Percentiles rank a stretch among this genome's conserved stretches.
Evolutionary conservation across 371 early-diverging fungal genomes (phyloP).

Genomic region (Circinella umbellata): DNA sequence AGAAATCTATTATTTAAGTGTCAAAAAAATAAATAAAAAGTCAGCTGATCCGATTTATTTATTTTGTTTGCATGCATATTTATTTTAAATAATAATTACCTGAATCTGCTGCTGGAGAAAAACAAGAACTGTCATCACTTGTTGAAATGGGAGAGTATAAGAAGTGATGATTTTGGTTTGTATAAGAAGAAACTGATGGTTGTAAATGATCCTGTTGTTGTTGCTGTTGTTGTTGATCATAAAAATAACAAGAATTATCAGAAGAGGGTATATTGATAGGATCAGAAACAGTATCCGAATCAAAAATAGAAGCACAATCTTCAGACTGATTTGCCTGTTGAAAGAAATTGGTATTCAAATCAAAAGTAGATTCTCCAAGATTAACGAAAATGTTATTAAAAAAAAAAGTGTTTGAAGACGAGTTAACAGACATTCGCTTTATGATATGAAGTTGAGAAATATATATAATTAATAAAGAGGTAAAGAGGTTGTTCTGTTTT

Average conservation of each 20-base stretch:
- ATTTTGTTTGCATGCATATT: neutral
- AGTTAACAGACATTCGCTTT: conserved; percentile 14
- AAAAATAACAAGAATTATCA: neutral
- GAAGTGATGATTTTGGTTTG: neutral
- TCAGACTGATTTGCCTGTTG: neutral
- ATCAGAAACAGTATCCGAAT: neutral
- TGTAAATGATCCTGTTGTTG: no score
- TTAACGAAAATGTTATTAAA: conserved; percentile 10
- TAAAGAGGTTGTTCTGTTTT: neutral
- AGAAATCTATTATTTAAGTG: neutral
- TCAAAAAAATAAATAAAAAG: neutral
- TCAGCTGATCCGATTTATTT: neutral
- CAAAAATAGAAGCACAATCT: conserved; percentile 2
- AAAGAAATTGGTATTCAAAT: conserved; percentile 8
- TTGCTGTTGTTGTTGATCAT: neutral
- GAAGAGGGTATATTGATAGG: conserved; percentile 11
- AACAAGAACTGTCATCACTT: conserved; percentile 17
- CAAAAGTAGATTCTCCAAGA: conserved; percentile 9
- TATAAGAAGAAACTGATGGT: neutral
- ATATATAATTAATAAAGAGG: neutral
- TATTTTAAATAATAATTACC: neutral
- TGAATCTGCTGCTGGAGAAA: conserved; percentile 12
- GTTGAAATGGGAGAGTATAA: conserved; percentile 13
- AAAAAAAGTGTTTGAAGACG: neutral
- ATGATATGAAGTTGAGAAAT: neutral